Evolutionary conservation across 148 eudicot species (phyloP).

Genomic region (Pouteria glomerata): DNA sequence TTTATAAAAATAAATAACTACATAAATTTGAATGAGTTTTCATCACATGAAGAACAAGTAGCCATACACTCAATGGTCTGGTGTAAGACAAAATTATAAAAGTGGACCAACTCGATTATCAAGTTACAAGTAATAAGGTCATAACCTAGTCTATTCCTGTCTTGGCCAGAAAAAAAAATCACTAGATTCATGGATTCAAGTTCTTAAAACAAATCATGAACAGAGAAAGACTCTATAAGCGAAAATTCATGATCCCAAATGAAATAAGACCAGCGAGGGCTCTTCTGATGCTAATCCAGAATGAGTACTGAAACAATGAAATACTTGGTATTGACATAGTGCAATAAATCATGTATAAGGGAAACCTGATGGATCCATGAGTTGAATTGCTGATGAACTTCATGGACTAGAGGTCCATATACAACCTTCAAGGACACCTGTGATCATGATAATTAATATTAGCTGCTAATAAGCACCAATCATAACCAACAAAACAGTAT

Average conservation of each 20-base stretch:
- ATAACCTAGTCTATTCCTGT: no score
- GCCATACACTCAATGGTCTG: not conserved
- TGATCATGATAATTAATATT: not conserved
- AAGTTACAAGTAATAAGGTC: no score
- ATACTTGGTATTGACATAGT: not conserved
- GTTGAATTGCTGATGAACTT: conserved; percentile 69
- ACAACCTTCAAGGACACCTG: conserved; percentile 61
- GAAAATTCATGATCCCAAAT: not conserved
- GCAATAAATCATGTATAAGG: not conserved
- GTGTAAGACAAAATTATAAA: not conserved
- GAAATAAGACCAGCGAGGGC: not conserved
- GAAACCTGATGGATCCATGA: conserved; percentile 82
- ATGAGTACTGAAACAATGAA: no score
- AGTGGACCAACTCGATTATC: not conserved
- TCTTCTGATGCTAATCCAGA: not conserved
- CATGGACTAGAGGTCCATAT: conserved; percentile 71
- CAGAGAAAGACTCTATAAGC: conserved; percentile 3
- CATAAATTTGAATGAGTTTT: no score
- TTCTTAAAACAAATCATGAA: no score
- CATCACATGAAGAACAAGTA: no score
- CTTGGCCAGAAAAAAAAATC: no score
- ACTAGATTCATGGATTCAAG: no score
- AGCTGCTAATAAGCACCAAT: not conserved
- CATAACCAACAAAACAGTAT: not conserved
- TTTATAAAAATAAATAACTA: no score